Evolutionary conservation across 1,284 basidiomycete species (phyloP).

Genomic region (Ustilago curta): DNA sequence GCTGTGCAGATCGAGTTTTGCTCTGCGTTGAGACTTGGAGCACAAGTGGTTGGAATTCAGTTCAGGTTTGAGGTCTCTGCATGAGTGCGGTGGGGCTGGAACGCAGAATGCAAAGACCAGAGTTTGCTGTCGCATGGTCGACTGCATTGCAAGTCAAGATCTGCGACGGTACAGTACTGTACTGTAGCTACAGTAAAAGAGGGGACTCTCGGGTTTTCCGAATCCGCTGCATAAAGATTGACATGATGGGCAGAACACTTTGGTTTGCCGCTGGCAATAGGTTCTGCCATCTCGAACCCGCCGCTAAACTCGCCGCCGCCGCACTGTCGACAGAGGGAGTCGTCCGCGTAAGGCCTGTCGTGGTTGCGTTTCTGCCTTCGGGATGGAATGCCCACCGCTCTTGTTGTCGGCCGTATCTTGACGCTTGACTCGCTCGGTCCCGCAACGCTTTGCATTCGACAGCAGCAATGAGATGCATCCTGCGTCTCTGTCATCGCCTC

Average conservation of each 20-base stretch:
- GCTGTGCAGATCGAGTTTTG: no score
- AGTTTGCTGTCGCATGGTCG: no score
- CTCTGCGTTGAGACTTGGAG: no score
- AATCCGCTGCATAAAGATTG: slow-evolving; percentile 1
- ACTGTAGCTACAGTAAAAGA: no score
- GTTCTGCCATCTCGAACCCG: not conserved
- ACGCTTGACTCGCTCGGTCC: not conserved
- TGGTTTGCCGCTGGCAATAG: not conserved
- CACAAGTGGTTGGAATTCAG: no score
- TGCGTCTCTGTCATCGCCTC: no score
- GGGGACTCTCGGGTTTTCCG: slow-evolving; percentile 1
- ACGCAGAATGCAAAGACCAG: not conserved
- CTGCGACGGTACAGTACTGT: no score
- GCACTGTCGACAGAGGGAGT: not conserved
- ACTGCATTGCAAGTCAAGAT: not conserved
- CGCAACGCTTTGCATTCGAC: not conserved
- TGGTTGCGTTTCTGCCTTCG: slow-evolving; percentile 1
- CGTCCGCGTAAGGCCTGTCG: not conserved
- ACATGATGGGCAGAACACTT: not conserved
- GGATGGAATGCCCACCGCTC: not conserved
- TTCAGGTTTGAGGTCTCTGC: not conserved
- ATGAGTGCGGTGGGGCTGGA: not conserved
- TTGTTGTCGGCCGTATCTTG: not conserved
- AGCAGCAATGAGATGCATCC: no score
- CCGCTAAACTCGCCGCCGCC: slow-evolving; percentile 1